Evolutionary conservation across 768 basidiomycete genomes (phyloP), one percentile per base, ranked within the genome.

Genomic region (Kwoniella sp.): DNA sequence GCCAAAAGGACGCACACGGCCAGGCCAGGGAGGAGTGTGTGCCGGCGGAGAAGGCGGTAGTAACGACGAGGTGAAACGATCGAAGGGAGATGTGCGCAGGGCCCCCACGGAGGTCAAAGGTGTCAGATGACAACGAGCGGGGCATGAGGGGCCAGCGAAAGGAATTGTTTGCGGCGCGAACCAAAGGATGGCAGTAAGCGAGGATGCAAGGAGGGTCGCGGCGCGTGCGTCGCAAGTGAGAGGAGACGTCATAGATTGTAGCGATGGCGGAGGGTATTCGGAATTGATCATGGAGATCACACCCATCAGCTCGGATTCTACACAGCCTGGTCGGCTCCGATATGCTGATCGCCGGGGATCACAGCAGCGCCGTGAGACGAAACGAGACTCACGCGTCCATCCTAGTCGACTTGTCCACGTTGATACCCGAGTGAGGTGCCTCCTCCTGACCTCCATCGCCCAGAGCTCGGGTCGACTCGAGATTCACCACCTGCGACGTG

Each of bases 331-430:
- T n/a, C n/a, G n/a, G n/a, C n/a, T n/a, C n/a, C n/a, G n/a, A n/a
- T n/a, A n/a, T n/a, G n/a, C n/a, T n/a, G n/a, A n/a, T n/a, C n/a
- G n/a, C n/a, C n/a, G n/a, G n/a, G n/a, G n/a, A n/a, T 29, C 42
- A 27, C 42, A 12, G 25, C 11, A 28, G 40, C 6, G 11, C 5
- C 12, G 31, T 46, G 5, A 27, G 43, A 53, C 14, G 40, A 49
- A 47, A 14, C 36, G n/a, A n/a, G n/a, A 71, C 71, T 67, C 61
- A 73, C 72, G 67, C 63, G 49, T 73, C 68, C 72, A 73, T 73
- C 39, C 68, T 51, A 27, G 54, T 53, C 14, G 66, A 50, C 51
- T 63, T 65, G 38, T 71, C 65, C 23, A 69, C 66, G 38, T 73
- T 71, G 43, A 73, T 71, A 22, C 72, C 72, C 46, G 46, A 43